Percentiles rank a stretch among this genome's conserved stretches.
Evolutionary conservation across 2,329 filamentous ascomycete genomes (phyloP).

Genomic region (Phaeophleospora eucalypticola): DNA sequence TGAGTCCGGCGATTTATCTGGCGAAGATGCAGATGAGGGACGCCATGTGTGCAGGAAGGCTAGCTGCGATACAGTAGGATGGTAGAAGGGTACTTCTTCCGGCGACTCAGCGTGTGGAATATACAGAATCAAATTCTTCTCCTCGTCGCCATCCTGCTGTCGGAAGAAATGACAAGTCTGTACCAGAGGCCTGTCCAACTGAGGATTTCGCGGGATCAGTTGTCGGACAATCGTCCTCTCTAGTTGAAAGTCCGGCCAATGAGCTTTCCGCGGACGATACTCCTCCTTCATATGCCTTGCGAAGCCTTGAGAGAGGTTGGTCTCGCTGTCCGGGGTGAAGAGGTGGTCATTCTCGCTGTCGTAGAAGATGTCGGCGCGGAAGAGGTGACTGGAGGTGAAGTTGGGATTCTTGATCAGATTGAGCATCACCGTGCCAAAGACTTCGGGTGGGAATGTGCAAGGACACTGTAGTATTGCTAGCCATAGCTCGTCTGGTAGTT

Average conservation of each 20-base stretch:
- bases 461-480: conserved; percentile 23
- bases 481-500: conserved; percentile 27
- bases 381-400: conserved; percentile 71
- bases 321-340: conserved; percentile 21
- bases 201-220: conserved; percentile 76
- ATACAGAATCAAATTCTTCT: conserved; percentile 64
- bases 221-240: conserved; percentile 67
- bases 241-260: conserved; percentile 38
- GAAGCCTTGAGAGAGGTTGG: conserved; percentile 6
- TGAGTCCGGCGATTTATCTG: too few relatives aligned
- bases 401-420: conserved; percentile 77
- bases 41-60: conserved; percentile 71
- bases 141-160: conserved; percentile 20
- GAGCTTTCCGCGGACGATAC: conserved; percentile 24
- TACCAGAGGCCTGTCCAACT: conserved; percentile 68
- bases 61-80: conserved; percentile 69
- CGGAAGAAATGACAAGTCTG: conserved; percentile 75
- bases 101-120: conserved; percentile 64
- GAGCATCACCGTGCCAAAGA: conserved; percentile 65
- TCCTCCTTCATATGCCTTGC: conserved; percentile 46
- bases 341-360: conserved; percentile 43
- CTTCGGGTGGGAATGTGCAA: conserved; percentile 60
- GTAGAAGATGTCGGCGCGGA: conserved; percentile 70
- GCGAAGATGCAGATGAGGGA: conserved; percentile 12
- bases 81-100: conserved; percentile 77